These are phyloP conservation scores for Sclerotinia borealis DNA, from an alignment of 2,329 filamentous ascomycete species.

Conservation along the genomic window DNA sequence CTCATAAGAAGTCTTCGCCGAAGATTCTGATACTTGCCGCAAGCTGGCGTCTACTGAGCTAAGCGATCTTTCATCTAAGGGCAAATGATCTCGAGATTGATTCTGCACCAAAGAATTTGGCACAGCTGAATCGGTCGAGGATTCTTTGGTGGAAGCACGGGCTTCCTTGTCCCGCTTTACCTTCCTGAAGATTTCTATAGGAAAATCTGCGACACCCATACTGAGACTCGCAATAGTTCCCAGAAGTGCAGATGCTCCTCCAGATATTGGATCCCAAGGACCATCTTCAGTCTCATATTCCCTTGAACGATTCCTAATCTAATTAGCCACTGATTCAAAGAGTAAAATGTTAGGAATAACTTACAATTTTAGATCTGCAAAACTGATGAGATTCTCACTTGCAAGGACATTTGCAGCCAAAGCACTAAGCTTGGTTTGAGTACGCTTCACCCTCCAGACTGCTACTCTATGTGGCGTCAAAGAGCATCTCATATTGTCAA, in stretches of 20 bases:
- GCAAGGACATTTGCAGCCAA: conserved; percentile 67
- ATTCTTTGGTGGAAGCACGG: conserved; percentile 12
- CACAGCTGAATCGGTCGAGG: conserved; percentile 14
- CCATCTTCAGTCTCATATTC: conserved; percentile 77
- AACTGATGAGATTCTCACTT: conserved; percentile 56
- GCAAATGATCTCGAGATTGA: conserved; percentile 18
- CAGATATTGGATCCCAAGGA: conserved; percentile 72
- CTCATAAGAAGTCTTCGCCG: conserved; percentile 26
- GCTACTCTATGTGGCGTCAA: conserved; percentile 63
- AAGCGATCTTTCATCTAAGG: conserved; percentile 6
- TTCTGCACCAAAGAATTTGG: conserved; percentile 15
- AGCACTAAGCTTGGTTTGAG: conserved; percentile 60
- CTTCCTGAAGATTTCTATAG: conserved; percentile 48
- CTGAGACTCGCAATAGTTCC: conserved; percentile 76
- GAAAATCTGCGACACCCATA: conserved; percentile 74
- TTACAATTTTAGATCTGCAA: conserved; percentile 68
- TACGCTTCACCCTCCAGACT: conserved; percentile 67
- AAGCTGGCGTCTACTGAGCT: conserved; percentile 8
- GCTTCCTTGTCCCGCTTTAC: conserved; percentile 24
- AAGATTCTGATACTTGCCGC: conserved; percentile 10
- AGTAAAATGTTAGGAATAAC: conserved; percentile 25
- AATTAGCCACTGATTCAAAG: conserved; percentile 5
- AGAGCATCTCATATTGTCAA: conserved; percentile 62
- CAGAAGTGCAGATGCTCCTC: conserved; percentile 70
- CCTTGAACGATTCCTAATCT: conserved; percentile 41